Evolutionary conservation across 495 filamentous ascomycete species (phyloP).

Genomic region (Penicillium soppii): DNA sequence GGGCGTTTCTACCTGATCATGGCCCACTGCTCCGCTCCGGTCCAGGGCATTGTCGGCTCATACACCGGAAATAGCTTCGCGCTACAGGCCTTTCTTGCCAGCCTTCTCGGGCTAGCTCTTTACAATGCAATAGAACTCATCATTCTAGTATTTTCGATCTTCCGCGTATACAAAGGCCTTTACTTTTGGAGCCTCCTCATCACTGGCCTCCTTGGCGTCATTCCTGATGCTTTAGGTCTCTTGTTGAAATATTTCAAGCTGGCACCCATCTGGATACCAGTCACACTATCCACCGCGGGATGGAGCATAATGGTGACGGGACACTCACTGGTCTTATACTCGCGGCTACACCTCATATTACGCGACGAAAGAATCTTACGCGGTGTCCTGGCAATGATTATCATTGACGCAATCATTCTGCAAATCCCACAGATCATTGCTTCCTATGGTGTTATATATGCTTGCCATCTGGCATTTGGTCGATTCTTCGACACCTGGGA

Average conservation of each 20-base stretch:
- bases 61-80: conserved; percentile 27
- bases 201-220: conserved; percentile 43
- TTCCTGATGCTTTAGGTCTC: conserved; percentile 51
- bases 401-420: conserved; percentile 44
- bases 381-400: conserved; percentile 50
- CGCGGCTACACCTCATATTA: conserved; percentile 55
- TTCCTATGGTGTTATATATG: conserved; percentile 35
- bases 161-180: conserved; percentile 27
- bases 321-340: conserved; percentile 59
- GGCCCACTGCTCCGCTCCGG: conserved; percentile 16
- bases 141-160: conserved; percentile 40
- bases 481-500: conserved; percentile 38
- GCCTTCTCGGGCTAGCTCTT: conserved; percentile 12
- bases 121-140: conserved; percentile 36
- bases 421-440: conserved; percentile 48
- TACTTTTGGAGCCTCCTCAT: conserved; percentile 29
- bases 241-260: conserved; percentile 51
- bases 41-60: conserved; percentile 21
- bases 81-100: conserved; percentile 15
- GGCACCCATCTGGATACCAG: conserved; percentile 26
- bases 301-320: conserved; percentile 59
- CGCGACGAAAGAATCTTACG: conserved; percentile 35
- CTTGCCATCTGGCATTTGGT: conserved; percentile 18
- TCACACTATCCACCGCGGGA: conserved; percentile 40
- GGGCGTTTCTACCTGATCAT: conserved; percentile 2